Conservation (phyloP, 1,284 basidiomycete species). For the Kalmanozyma brasiliensis region DNA sequence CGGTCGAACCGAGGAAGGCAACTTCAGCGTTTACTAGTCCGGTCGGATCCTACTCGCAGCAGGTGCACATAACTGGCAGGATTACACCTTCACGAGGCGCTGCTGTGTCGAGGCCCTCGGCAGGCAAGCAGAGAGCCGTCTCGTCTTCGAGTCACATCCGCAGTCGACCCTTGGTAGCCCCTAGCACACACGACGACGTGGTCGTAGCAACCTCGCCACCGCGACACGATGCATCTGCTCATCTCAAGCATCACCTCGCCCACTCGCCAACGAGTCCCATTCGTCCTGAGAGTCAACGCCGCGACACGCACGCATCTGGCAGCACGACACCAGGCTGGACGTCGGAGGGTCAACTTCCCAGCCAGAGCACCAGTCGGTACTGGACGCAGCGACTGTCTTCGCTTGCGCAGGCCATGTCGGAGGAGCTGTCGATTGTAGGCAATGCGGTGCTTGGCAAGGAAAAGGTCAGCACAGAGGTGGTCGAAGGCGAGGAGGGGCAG, state of each 20-base stretch:
- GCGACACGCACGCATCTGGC: slow-evolving; percentile 3
- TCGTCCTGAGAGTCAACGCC: not conserved
- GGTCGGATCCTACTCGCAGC: slow-evolving; percentile 26
- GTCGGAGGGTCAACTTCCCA: slow-evolving; percentile 17
- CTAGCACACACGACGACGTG: slow-evolving; percentile 26
- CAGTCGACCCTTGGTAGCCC: slow-evolving; percentile 14
- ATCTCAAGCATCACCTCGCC: slow-evolving; percentile 35
- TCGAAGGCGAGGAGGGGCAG: not conserved
- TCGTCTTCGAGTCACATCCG: slow-evolving; percentile 28
- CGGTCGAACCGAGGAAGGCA: slow-evolving; percentile 15
- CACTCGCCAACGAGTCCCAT: slow-evolving; percentile 18
- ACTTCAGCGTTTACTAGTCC: slow-evolving; percentile 27
- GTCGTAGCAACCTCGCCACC: slow-evolving; percentile 39
- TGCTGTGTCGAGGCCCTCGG: slow-evolving; percentile 10
- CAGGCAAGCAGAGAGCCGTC: slow-evolving; percentile 28
- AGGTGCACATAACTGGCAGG: not conserved
- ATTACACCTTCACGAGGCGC: slow-evolving; percentile 1
- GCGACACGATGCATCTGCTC: slow-evolving; percentile 14
- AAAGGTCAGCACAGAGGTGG: not conserved
- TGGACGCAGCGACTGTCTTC: slow-evolving; percentile 41
- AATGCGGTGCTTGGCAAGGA: slow-evolving; percentile 25
- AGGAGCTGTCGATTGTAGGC: slow-evolving; percentile 26
- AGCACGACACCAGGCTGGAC: slow-evolving; percentile 36
- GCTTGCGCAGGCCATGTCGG: slow-evolving; percentile 40
- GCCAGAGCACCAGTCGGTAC: slow-evolving; percentile 24